Evolutionary conservation across 495 filamentous ascomycete species (phyloP).

Genomic region (Penicillium bialowiezense): DNA sequence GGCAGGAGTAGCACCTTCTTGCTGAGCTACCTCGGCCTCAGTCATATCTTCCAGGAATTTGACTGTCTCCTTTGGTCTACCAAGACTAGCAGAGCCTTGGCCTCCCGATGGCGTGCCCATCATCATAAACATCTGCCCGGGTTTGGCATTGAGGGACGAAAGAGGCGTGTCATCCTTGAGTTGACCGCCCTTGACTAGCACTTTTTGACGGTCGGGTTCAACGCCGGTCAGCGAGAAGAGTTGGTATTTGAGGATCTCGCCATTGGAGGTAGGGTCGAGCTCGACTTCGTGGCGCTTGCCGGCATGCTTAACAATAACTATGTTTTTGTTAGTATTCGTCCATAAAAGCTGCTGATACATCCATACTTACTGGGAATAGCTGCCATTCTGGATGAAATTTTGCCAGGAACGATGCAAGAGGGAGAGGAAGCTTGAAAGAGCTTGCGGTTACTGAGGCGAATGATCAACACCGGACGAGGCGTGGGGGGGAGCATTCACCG

Average conservation of each 20-base stretch:
- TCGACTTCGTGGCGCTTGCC: slow-evolving; percentile 94
- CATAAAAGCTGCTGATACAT: background rate
- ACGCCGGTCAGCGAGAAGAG: slow-evolving; percentile 93
- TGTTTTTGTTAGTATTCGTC: slow-evolving; percentile 27
- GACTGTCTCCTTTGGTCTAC: slow-evolving; percentile 74
- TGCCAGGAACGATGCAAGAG: slow-evolving; percentile 7
- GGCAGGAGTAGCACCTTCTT: slow-evolving; percentile 80
- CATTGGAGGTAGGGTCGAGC: slow-evolving; percentile 76
- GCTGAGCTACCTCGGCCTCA: slow-evolving; percentile 82
- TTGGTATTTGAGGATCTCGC: slow-evolving; percentile 93
- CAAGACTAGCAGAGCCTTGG: slow-evolving; percentile 52
- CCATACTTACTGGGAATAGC: slow-evolving; percentile 56
- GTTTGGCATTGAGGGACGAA: slow-evolving; percentile 77
- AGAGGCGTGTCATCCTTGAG: slow-evolving; percentile 93
- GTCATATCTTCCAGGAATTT: slow-evolving; percentile 98
- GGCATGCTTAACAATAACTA: slow-evolving; percentile 91
- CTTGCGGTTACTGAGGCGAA: slow-evolving; percentile 18
- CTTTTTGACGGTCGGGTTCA: slow-evolving; percentile 94
- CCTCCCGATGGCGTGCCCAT: slow-evolving; percentile 81
- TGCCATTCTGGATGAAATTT: slow-evolving; percentile 46
- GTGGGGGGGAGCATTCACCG: slow-evolving; percentile 40
- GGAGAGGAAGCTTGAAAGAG: slow-evolving; percentile 22
- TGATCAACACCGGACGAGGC: slow-evolving; percentile 34
- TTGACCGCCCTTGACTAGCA: slow-evolving; percentile 88
- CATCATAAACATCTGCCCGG: slow-evolving; percentile 90